Percentiles rank a stretch among this genome's conserved stretches.
phyloP scores from a whole-genome alignment of 2,329 filamentous ascomycete species.

The Colletotrichum spinosum region DNA sequence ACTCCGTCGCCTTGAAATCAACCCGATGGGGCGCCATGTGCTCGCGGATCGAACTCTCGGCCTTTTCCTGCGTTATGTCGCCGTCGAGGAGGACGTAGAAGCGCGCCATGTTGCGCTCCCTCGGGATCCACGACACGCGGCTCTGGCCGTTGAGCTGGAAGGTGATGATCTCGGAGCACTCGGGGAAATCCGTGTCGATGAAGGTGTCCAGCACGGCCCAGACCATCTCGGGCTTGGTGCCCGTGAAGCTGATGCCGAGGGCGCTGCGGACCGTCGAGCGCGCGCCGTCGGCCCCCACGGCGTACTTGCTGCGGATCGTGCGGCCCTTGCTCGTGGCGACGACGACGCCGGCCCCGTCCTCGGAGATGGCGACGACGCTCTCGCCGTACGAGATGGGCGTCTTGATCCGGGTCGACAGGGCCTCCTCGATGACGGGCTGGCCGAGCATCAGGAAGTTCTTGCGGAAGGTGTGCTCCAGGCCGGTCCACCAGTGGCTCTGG shows the following conservation, averaged over 20 bases:
- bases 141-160: conserved; percentile 59
- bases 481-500: conserved; percentile 61
- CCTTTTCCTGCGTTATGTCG: conserved; percentile 53
- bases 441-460: conserved; percentile 64
- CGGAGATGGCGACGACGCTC: conserved; percentile 46
- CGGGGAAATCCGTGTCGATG: conserved; percentile 60
- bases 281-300: conserved; percentile 65
- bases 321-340: conserved; percentile 46
- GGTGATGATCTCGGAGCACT: conserved; percentile 59
- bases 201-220: conserved; percentile 62
- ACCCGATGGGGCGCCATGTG: conserved; percentile 57
- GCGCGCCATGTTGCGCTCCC: conserved; percentile 58
- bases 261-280: conserved; percentile 58
- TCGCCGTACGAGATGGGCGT: conserved; percentile 51
- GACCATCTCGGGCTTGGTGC: conserved; percentile 61
- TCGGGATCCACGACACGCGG: conserved; percentile 60
- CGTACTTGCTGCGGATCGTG: conserved; percentile 52
- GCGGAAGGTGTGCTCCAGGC: conserved; percentile 56
- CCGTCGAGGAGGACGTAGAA: conserved; percentile 61
- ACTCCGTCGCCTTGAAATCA: conserved; percentile 57
- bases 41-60: conserved; percentile 54
- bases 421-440: conserved; percentile 57
- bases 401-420: conserved; percentile 50
- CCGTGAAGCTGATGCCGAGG: conserved; percentile 54
- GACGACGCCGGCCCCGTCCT: conserved; percentile 42